Conservation (phyloP, 75 land plant genomes). For the Pseudotsuga menziesii region DNA sequence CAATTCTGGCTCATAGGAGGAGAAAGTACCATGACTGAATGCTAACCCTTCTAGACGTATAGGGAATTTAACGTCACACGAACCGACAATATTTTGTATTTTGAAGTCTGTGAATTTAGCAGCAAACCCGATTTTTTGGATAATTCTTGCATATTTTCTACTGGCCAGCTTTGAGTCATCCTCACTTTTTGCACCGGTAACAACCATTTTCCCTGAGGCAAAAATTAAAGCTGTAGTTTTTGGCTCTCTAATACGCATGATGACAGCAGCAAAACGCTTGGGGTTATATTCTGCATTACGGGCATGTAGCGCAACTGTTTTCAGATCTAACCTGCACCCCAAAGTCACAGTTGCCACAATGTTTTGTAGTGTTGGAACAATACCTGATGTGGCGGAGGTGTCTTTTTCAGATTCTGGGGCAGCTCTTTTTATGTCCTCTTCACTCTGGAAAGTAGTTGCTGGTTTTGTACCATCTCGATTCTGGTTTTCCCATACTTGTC, state of each 20-base stretch:
- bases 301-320: too few species aligned
- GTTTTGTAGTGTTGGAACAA: too few species aligned
- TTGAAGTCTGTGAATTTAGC: constrained; percentile 93
- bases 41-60: constrained; percentile 86
- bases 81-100: constrained; percentile 87
- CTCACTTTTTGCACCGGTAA: constrained; percentile 5
- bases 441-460: too few species aligned
- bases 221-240: constrained; percentile 86
- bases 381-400: too few species aligned
- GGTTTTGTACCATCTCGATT: too few species aligned
- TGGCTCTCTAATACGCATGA: constrained; percentile 82
- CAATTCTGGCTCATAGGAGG: constrained; percentile 83
- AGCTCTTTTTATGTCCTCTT: too few species aligned
- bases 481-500: too few species aligned
- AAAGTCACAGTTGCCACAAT: too few species aligned
- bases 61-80: constrained; percentile 92
- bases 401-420: too few species aligned
- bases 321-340: too few species aligned
- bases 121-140: constrained; percentile 89
- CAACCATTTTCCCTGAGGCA: constrained; percentile 77
- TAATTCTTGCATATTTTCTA: constrained; percentile 80
- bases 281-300: too few species aligned
- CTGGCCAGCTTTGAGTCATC: neutral
- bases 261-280: constrained; percentile 85
- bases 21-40: constrained; percentile 76